These are phyloP conservation scores for Zizania palustris DNA, from an alignment of 202 grass and related monocot species.

Conservation along the genomic window DNA sequence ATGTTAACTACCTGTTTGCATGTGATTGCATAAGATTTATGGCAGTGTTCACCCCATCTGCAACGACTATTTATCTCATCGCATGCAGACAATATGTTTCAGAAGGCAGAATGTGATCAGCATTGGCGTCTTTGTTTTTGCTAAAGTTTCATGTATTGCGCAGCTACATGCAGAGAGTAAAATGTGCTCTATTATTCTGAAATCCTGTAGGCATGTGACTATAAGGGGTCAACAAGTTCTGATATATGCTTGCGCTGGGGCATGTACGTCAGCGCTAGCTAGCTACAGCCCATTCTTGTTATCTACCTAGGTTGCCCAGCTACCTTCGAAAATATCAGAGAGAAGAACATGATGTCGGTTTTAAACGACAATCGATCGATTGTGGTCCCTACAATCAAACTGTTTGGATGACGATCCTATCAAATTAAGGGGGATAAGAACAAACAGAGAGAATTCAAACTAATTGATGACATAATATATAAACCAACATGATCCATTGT, in stretches of 20 bases:
- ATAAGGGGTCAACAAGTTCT: constrained; percentile 24
- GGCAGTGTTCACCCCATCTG: not conserved
- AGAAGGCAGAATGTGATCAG: constrained; percentile 12
- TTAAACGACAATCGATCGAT: too few relatives aligned
- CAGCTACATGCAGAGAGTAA: constrained; percentile 4
- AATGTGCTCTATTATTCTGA: constrained; percentile 21
- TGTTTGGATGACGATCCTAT: too few relatives aligned
- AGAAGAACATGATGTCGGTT: too few relatives aligned
- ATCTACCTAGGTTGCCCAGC: not conserved
- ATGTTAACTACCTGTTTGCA: constrained; percentile 14
- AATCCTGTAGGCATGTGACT: constrained; percentile 42
- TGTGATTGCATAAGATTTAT: constrained; percentile 19
- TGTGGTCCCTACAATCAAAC: too few relatives aligned
- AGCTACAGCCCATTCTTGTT: constrained; percentile 21
- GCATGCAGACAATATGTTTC: constrained; percentile 30
- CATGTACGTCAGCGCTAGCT: not conserved
- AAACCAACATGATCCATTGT: too few relatives aligned
- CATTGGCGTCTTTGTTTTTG: constrained; percentile 14
- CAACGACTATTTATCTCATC: constrained; percentile 31
- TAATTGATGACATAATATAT: too few relatives aligned
- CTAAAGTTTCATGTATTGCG: not conserved
- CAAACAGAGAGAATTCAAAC: too few relatives aligned
- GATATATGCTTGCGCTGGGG: not conserved
- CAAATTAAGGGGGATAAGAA: too few relatives aligned
- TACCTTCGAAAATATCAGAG: not conserved